Evolutionary conservation across 1,284 basidiomycete genomes (phyloP), one percentile per base, ranked within the genome.

Genomic region (Fomitopsis palustris): DNA sequence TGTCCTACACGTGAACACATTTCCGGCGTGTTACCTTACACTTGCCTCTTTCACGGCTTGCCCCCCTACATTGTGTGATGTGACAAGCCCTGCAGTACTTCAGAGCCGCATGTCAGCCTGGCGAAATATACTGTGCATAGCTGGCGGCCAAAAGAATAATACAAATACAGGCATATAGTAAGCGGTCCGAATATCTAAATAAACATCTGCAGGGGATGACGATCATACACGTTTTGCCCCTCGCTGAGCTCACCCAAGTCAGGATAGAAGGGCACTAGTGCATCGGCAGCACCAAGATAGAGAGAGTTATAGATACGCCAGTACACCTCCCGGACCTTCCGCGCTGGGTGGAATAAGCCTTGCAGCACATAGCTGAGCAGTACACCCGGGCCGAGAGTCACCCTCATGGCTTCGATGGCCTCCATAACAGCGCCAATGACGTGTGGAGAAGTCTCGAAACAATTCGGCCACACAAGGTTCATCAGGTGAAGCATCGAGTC

Each of bases 391-490:
- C 97, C 97, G 27, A 99, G 79, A 7, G 95, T 95, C 43, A 99
- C 90, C 23, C 96, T 85, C 93, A 99, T 97, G 3, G 93, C 92
- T 75, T 99, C 97, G 69, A 99, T 84, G 0, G 95, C 95, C 56
- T 96, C 95, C 92, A 96, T 95, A 54, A 96, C 92, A 4, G 94
- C 93, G 37, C 95, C 95, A 65, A 99, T 98, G 61, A 99, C 96
- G 77, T 99, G 97, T 2, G 97, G 97, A 33, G 90, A 93, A 0
- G 96, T 97, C 78, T 99, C 96, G 72, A 98, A 98, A 74, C 96
- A 95, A 73, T 99, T 99, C 3, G 97, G 97, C 96, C 96, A 99
- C 25, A 99, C 92, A 29, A 99, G 84, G 74, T 99, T 99, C 88
- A 99, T 93, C 59, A 99, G 77, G 71, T 99, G 97, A 57, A 95